phyloP scores from a whole-genome alignment of 352 stramenopile genomes.

The Globisporangium spiculum region DNA sequence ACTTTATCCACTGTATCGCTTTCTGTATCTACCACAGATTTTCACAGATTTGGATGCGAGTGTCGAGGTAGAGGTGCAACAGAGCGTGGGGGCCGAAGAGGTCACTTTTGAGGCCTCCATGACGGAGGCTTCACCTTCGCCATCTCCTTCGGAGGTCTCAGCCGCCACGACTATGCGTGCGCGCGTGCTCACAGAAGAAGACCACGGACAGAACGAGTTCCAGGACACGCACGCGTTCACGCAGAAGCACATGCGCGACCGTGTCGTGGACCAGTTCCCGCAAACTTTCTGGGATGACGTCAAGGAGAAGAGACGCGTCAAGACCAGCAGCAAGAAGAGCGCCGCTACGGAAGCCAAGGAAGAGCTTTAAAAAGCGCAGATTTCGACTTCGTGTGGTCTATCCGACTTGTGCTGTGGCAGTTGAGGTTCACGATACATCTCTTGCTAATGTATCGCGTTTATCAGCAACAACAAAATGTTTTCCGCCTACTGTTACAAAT shows the following conservation, averaged over 20 bases:
- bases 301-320: constrained; percentile 26
- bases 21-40: constrained; percentile 29
- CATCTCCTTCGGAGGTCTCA: background rate
- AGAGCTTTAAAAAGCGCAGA: background rate
- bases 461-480: constrained; percentile 1
- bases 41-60: constrained; percentile 51
- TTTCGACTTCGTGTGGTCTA: background rate
- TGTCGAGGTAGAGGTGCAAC: constrained; percentile 45
- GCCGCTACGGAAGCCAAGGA: constrained; percentile 2
- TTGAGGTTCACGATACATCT: background rate
- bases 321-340: constrained; percentile 4
- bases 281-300: constrained; percentile 57
- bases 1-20: background rate
- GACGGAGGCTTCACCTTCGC: background rate
- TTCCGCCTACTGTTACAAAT: constrained; percentile 13
- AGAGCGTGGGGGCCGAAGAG: constrained; percentile 48
- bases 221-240: constrained; percentile 48
- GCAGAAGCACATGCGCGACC: constrained; percentile 58
- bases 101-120: constrained; percentile 39
- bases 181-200: constrained; percentile 47
- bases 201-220: constrained; percentile 57
- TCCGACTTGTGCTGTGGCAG: background rate
- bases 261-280: constrained; percentile 65
- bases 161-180: constrained; percentile 13
- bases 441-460: background rate